Percentiles rank a stretch among this genome's conserved stretches.
Conservation (phyloP, 495 filamentous ascomycete genomes). For the Penicillium canariense region DNA sequence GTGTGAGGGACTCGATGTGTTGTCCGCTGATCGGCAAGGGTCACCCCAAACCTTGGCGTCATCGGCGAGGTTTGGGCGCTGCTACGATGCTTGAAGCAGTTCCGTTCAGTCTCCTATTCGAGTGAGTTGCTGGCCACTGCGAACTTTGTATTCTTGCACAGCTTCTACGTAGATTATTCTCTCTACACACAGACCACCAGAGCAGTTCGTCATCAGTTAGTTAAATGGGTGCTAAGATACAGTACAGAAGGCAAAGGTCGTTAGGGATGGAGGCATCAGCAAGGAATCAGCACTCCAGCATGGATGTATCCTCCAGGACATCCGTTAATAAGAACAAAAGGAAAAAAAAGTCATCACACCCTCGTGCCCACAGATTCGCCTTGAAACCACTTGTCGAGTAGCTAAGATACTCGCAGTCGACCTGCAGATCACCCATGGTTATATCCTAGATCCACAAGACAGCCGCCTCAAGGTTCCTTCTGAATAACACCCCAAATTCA, state of each 20-base stretch:
- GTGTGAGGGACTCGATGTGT: constrained; percentile 11
- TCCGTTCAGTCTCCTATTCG: neutral
- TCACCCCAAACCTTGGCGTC: constrained; percentile 21
- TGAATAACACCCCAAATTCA: constrained; percentile 4
- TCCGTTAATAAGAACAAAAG: constrained; percentile 24
- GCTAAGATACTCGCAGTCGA: constrained; percentile 18
- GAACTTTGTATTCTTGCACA: too few relatives aligned
- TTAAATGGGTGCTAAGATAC: constrained; percentile 52
- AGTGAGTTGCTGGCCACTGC: too few relatives aligned
- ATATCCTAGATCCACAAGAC: constrained; percentile 19
- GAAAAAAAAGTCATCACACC: constrained; percentile 24
- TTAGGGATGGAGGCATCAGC: constrained; percentile 33
- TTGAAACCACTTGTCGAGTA: constrained; percentile 11
- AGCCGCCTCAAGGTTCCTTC: constrained; percentile 1
- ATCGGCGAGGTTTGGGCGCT: constrained; percentile 10
- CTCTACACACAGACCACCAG: neutral
- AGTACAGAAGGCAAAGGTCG: constrained; percentile 46
- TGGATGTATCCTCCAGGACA: constrained; percentile 26
- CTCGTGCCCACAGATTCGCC: constrained; percentile 15
- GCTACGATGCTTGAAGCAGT: neutral
- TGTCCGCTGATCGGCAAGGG: constrained; percentile 30
- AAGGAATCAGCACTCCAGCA: constrained; percentile 23
- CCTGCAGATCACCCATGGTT: constrained; percentile 9
- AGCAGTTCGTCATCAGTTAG: constrained; percentile 34
- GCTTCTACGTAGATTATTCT: neutral